Percentiles rank a stretch among this genome's conserved stretches.
Evolutionary conservation across 1,139 yeast species (phyloP).

Genomic region (Sugiyamaella japonica): DNA sequence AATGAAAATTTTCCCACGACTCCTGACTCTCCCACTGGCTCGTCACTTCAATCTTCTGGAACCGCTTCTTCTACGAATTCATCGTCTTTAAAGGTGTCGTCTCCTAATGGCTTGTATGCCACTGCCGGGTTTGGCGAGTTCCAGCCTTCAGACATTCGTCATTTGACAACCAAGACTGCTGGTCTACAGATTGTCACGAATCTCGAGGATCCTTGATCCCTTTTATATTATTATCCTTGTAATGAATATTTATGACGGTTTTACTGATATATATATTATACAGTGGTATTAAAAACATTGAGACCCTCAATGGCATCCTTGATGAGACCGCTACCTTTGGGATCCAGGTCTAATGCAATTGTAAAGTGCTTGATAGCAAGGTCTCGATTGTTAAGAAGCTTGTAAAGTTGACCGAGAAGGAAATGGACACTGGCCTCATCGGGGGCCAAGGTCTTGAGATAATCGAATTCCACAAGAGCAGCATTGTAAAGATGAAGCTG

Average conservation of each 20-base stretch:
- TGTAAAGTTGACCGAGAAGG: constrained; percentile 82
- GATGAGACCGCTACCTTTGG: constrained; percentile 86
- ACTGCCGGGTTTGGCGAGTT: constrained; percentile 14
- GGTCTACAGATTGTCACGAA: constrained; percentile 34
- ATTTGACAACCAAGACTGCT: constrained; percentile 33
- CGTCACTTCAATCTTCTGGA: constrained; percentile 30
- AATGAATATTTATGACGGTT: constrained; percentile 16
- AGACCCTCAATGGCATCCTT: constrained; percentile 47
- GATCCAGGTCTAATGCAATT: constrained; percentile 86
- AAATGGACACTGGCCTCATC: constrained; percentile 95
- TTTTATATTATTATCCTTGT: constrained; percentile 7
- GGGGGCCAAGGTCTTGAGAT: constrained; percentile 74
- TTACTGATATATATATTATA: not conserved
- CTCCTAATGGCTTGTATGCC: constrained; percentile 11
- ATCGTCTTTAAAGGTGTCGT: constrained; percentile 23
- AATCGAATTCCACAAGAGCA: constrained; percentile 74
- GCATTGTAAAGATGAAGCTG: constrained; percentile 67
- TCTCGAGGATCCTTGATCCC: constrained; percentile 22
- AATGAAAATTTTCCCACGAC: constrained; percentile 23
- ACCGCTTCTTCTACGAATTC: constrained; percentile 33
- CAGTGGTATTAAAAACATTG: constrained; percentile 5
- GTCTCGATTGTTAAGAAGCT: constrained; percentile 68
- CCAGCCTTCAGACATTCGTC: constrained; percentile 25
- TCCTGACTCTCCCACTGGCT: constrained; percentile 31
- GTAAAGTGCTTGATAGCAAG: constrained; percentile 86